Percentiles rank a stretch among this genome's conserved stretches.
Evolutionary conservation across 2,329 filamentous ascomycete species (phyloP).

Genomic region (Ophiostoma novo-ulmi): DNA sequence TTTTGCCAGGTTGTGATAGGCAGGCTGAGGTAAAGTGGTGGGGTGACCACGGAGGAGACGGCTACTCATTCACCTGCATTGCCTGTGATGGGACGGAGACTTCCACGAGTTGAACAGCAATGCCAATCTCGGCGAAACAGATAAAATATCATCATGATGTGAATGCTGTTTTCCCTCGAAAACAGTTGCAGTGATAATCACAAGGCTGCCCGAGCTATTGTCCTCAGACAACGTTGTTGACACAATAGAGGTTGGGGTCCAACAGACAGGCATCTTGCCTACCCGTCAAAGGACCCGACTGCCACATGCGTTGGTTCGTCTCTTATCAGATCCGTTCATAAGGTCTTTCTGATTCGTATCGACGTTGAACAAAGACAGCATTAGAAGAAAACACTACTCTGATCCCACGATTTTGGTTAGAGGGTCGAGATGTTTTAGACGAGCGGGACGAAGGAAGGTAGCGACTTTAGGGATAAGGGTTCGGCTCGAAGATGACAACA

Average conservation of each 20-base stretch:
- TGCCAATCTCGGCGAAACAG: background rate
- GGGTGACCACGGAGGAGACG: background rate
- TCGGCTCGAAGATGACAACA: background rate
- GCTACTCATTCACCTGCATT: background rate
- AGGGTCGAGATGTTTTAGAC: background rate
- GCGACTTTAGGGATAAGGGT: background rate
- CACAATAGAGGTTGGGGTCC: slow-evolving; percentile 2
- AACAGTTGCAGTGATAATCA: background rate
- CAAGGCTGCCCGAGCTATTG: background rate
- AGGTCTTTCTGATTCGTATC: background rate
- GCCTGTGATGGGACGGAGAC: background rate
- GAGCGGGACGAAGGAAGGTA: background rate
- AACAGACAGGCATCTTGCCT: background rate
- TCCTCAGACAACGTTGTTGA: background rate
- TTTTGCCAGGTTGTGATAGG: background rate
- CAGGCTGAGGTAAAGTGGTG: background rate
- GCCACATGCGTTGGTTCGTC: background rate
- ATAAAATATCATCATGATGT: background rate
- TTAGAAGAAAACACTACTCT: background rate
- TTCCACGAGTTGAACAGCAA: background rate
- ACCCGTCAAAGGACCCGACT: background rate
- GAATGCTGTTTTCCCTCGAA: background rate
- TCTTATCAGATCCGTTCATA: background rate
- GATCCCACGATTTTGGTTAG: background rate
- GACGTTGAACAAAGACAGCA: background rate